These are phyloP conservation scores for Colletotrichum lentis DNA, from an alignment of 2,329 filamentous ascomycete species.

Conservation along the genomic window DNA sequence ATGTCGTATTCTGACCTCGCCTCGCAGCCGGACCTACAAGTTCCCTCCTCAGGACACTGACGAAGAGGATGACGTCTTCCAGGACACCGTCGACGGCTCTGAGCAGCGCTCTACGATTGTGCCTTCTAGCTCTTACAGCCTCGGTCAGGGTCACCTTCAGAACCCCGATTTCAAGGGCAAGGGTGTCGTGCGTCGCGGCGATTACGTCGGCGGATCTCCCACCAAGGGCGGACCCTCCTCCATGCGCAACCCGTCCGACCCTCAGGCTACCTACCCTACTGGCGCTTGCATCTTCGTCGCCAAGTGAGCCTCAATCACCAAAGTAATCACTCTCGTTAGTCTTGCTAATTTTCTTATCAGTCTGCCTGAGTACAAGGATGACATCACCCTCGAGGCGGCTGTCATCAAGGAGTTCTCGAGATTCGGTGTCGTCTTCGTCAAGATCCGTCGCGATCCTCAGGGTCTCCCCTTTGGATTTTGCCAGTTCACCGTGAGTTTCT, in stretches of 20 bases:
- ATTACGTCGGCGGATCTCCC: conserved; percentile 24
- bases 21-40: not conserved
- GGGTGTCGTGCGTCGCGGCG: not conserved
- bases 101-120: not conserved
- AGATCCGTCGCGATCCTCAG: conserved; percentile 67
- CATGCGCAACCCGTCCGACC: conserved; percentile 49
- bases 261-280: conserved; percentile 62
- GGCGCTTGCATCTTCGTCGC: conserved; percentile 71
- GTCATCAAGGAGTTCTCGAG: conserved; percentile 61
- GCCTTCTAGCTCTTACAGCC: conserved; percentile 18
- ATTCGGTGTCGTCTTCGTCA: conserved; percentile 67
- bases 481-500: conserved; percentile 65
- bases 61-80: conserved; percentile 26
- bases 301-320: conserved; percentile 59
- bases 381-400: conserved; percentile 60
- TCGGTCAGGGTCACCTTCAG: conserved; percentile 24
- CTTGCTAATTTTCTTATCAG: conserved; percentile 47
- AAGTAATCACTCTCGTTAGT: not conserved
- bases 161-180: conserved; percentile 6
- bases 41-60: not conserved
- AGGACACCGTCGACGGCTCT: not conserved
- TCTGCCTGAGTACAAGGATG: conserved; percentile 59
- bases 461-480: conserved; percentile 70
- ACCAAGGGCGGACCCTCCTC: conserved; percentile 21
- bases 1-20: not conserved